Evolutionary conservation across 306 rosid genomes (phyloP), one percentile per base, ranked within the genome.

Genomic region (Prunus armeniaca): DNA sequence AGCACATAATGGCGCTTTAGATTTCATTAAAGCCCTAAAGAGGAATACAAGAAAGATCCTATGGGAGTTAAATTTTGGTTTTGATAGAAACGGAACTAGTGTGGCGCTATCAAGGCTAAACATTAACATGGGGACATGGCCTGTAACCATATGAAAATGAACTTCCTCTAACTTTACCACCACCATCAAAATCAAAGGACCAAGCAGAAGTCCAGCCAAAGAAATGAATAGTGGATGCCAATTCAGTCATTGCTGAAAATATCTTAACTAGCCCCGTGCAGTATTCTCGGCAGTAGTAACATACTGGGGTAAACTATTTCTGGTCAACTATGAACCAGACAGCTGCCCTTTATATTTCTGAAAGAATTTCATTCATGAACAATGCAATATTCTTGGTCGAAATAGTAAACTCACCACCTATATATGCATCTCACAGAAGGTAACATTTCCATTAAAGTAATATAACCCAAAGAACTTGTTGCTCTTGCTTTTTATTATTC

Each of bases 381-480:
- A 56, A 57, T n/a, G 75, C 50, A 55, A 54, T 32, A 19, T 32
- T 12, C 49, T 18, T 20, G 12, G 38, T 20, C 4, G 13, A 7
- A 13, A 32, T 12, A 51, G 65, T 22, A 32, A 46, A 7, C 38
- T 19, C 71, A 63, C 22, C 20, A 25, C 7, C 43, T 70, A 57
- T 47, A 46, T 14, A 78, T 27, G 28, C 24, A 56, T 41, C 66
- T 72, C 54, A 22, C 63, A 56, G 76, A 72, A 9, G 4, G 5
- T 3, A 58, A 27, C 15, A 43, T 18, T 45, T 65, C 64, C 60
- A 66, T 45, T 64, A 32, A 72, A 30, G 25, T 58, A 75, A 45
- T 20, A 66, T 71, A 72, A 56, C 43, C 14, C 68, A 75, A 74
- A 67, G 67, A 52, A 25, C 24, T 12, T 52, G 72, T 5, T 67